Base-by-base conservation (phyloP, 1,139 yeast genomes). In the Hansenula sp. region DNA sequence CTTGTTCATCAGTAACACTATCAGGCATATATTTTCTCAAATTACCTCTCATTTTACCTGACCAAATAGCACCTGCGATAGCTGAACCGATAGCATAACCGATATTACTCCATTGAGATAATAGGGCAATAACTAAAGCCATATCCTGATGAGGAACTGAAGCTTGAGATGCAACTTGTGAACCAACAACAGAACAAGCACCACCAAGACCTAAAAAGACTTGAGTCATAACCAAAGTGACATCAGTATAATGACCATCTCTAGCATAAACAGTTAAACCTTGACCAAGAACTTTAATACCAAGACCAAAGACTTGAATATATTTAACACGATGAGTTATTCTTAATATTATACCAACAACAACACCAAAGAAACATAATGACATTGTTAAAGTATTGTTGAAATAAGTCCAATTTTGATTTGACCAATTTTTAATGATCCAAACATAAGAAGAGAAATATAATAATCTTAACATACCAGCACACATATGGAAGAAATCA, bases 21-120 rank as follows among this genome's bases (percentile, higher is more conserved):
- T 31, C 26, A 28, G 43, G 43, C 24, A 40, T 9, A 17, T 37
- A n/a, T 20, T 34, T 24, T 37, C 43, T 40, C 29, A 40, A 40
- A 32, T 22, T 21, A 17, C 11, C 25, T 26, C 38, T 42, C 25
- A 38, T 29, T n/a, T 41, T 38, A 25, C 28, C 19, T 29, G 32
- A 29, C 44, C 44, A 41, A 29, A 73, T 62, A n/a, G 73, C 73
- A 41, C 73, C 75, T 22, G 75, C 64, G 31, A 72, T 58, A 10
- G 76, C 64, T 34, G 61, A 52, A 12, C 77, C 78, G 38, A 73
- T 54, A 13, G 73, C 71, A 35, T 62, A 52, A 32, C 77, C 78
- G 44, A 73, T 62, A 33, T 61, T 57, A 43, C 68, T 64, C 55
- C 66, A 62, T 29, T 76, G 56, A n/a, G 62, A 48, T 43, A 71